These are phyloP conservation scores for Blastomyces emzantsi DNA, from an alignment of 2,329 filamentous ascomycete genomes.

Conservation along the genomic window DNA sequence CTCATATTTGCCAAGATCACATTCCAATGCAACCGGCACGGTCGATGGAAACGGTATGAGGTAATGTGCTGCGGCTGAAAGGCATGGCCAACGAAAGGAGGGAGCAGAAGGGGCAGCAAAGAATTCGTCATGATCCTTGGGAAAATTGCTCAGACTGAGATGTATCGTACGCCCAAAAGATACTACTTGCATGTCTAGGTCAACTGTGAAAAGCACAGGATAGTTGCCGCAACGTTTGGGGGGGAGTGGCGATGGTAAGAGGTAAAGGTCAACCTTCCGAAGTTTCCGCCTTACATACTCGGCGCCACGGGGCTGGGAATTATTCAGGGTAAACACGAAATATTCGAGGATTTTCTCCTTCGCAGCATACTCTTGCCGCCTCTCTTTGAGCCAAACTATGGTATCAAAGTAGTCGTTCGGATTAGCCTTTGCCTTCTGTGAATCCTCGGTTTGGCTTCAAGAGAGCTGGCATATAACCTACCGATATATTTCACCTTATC, in stretches of 20 bases:
- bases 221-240: neutral
- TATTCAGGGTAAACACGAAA: constrained; percentile 3
- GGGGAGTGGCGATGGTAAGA: neutral
- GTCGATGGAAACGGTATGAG: neutral
- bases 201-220: neutral
- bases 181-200: constrained; percentile 5
- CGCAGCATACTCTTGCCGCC: neutral
- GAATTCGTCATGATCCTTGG: neutral
- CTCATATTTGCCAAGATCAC: neutral
- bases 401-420: neutral
- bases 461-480: neutral
- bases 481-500: neutral
- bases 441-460: neutral
- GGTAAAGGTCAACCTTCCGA: neutral
- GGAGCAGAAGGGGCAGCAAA: neutral
- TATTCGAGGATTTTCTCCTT: neutral
- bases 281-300: neutral
- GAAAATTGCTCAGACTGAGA: neutral
- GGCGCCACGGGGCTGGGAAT: neutral
- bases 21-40: neutral
- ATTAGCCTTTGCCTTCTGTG: neutral
- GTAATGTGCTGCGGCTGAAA: neutral
- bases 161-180: neutral
- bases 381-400: constrained; percentile 2
- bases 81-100: neutral